Conservation (phyloP, 306 rosid species). For the Alnus rubra region DNA sequence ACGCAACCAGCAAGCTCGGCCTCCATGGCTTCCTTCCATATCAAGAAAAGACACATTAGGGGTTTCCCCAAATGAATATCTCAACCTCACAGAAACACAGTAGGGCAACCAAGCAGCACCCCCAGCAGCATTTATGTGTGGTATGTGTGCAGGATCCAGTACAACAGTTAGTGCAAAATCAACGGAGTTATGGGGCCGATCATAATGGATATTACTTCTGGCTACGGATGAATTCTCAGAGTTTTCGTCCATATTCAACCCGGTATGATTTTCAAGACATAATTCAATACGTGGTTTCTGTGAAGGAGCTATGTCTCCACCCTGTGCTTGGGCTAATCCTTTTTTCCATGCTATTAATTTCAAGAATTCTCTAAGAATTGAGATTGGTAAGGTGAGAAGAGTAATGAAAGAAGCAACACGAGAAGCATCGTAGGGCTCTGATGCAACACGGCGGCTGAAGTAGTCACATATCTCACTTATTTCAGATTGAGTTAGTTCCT, state of each 20-base stretch:
- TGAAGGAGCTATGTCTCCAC: constrained; percentile 79
- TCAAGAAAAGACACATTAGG: constrained; percentile 76
- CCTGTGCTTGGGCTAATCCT: constrained; percentile 80
- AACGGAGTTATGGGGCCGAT: constrained; percentile 78
- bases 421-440: constrained; percentile 99
- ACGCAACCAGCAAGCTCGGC: constrained; percentile 89
- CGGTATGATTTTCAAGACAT: constrained; percentile 96
- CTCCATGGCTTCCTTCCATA: constrained; percentile 99
- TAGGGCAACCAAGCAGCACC: constrained; percentile 99
- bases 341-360: constrained; percentile 98
- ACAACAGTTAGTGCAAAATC: constrained; percentile 96
- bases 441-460: constrained; percentile 98
- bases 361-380: constrained; percentile 91
- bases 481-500: constrained; percentile 84
- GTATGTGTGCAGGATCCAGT: constrained; percentile 93
- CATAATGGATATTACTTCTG: constrained; percentile 91
- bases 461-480: constrained; percentile 95
- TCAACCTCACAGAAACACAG: constrained; percentile 89
- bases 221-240: constrained; percentile 63
- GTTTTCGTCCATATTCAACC: constrained; percentile 56
- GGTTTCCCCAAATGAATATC: constrained; percentile 80
- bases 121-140: constrained; percentile 86
- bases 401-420: constrained; percentile 99
- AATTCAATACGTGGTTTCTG: constrained; percentile 94
- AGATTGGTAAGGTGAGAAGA: constrained; percentile 90